These are phyloP conservation scores for Euptelea pleiosperma DNA, from an alignment of 164 flowering plant species.

Conservation along the genomic window DNA sequence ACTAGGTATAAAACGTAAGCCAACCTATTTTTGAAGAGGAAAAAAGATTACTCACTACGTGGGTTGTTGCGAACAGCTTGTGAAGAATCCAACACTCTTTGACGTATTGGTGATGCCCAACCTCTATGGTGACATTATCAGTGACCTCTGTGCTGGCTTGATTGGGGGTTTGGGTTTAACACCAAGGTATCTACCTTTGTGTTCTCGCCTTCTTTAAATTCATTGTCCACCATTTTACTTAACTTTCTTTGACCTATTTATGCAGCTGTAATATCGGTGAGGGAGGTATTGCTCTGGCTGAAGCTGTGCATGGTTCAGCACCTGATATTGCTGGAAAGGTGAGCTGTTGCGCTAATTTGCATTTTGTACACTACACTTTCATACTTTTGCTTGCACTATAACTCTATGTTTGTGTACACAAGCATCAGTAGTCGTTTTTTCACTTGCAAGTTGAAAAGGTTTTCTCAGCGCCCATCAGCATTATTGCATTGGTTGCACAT, in stretches of 20 bases:
- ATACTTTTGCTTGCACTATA: no score
- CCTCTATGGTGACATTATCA: constrained; percentile 97
- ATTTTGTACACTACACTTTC: no score
- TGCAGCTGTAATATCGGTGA: constrained; percentile 94
- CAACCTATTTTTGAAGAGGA: no score
- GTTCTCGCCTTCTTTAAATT: no score
- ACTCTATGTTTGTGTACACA: no score
- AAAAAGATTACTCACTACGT: constrained; percentile 7
- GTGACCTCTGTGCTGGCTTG: constrained; percentile 98
- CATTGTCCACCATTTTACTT: no score
- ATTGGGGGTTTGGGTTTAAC: constrained; percentile 95
- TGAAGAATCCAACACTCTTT: constrained; percentile 89
- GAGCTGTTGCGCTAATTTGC: no score
- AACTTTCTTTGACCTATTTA: background rate
- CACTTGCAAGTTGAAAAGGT: no score
- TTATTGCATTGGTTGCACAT: no score
- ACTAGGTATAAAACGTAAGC: no score
- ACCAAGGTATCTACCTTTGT: constrained; percentile 64
- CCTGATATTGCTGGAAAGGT: constrained; percentile 99
- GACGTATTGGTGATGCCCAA: constrained; percentile 99
- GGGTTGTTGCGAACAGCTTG: constrained; percentile 61
- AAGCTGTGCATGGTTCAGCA: constrained; percentile 99
- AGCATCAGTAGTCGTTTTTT: no score
- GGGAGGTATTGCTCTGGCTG: constrained; percentile 97
- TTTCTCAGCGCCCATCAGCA: no score